These are phyloP conservation scores for Lepidopterella palustris DNA, from an alignment of 495 filamentous ascomycete genomes.

Conservation along the genomic window DNA sequence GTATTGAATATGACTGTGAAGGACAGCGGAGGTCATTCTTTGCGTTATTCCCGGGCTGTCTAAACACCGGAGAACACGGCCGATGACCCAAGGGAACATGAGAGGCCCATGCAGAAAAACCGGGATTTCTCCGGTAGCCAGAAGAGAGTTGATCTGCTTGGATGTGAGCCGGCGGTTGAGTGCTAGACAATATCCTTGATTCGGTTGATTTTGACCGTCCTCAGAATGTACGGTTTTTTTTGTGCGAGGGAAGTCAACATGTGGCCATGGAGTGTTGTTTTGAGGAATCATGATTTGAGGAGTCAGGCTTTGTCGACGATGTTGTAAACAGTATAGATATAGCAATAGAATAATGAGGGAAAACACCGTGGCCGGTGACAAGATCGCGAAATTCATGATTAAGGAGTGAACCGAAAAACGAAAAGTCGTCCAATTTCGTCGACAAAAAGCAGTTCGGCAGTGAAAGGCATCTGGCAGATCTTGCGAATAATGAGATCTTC, in stretches of 20 bases:
- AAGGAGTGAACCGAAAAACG: background rate
- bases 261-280: background rate
- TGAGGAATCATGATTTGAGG: background rate
- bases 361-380: background rate
- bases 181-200: background rate
- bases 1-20: background rate
- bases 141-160: background rate
- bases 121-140: background rate
- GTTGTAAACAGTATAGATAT: background rate
- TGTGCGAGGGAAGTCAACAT: background rate
- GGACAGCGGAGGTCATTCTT: background rate
- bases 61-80: background rate
- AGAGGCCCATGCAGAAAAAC: background rate
- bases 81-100: background rate
- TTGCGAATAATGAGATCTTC: no score
- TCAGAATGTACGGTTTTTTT: background rate
- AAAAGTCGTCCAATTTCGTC: background rate
- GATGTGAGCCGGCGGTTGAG: background rate
- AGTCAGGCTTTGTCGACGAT: background rate
- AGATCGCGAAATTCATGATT: background rate
- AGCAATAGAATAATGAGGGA: background rate
- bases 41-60: background rate
- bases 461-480: no score
- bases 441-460: no score
- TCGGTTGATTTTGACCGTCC: background rate